Evolutionary conservation across 2,329 filamentous ascomycete species (phyloP), one percentile per base, ranked within the genome.

Genomic region (Aspergillus luchuensis): DNA sequence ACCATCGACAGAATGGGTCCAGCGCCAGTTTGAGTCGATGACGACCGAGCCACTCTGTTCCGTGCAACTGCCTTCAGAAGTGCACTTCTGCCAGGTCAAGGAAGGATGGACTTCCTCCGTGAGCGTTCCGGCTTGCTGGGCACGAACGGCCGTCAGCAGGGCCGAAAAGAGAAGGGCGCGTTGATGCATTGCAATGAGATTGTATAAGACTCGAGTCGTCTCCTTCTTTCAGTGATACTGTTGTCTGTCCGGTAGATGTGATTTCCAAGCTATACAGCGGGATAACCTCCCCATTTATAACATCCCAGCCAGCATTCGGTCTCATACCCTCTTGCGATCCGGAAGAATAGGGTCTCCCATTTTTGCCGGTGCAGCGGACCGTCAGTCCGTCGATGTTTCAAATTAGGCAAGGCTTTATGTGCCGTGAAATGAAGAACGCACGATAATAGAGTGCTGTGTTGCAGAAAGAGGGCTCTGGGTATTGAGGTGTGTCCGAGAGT

Each of bases 1-100:
- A 50, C 78, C 78, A 2, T 71, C 63, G 45, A 73, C 78, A 41
- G 74, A 72, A 71, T 86, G 82, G 49, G 84, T 70, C 84, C 84
- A 86, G 53, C 83, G 79, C 83, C 83, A 86, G 75, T 85, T 85
- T 63, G 81, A 67, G 67, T 87, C 84, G 66, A 88, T 74, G 56
- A 83, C 83, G 54, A 88, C 78, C 38, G 80, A 81, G 45, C 81
- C 84, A 43, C 70, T 67, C 66, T 84, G 82, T 2, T 72, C 85
- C 25, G 75, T 80, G 77, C 85, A 88, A 33, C 75, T 76, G 55
- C 84, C 82, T 58, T 74, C 77, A 21, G 74, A 69, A 38, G 82
- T 80, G 74, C 85, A 88, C 63, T 77, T 79, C 61, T 81, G 76
- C 81, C 83, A 86, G 59, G 73, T 79, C 67, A 88, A 74, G 28